phyloP scores from a whole-genome alignment of 2,329 filamentous ascomycete species.

The Talaromyces amestolkiae region DNA sequence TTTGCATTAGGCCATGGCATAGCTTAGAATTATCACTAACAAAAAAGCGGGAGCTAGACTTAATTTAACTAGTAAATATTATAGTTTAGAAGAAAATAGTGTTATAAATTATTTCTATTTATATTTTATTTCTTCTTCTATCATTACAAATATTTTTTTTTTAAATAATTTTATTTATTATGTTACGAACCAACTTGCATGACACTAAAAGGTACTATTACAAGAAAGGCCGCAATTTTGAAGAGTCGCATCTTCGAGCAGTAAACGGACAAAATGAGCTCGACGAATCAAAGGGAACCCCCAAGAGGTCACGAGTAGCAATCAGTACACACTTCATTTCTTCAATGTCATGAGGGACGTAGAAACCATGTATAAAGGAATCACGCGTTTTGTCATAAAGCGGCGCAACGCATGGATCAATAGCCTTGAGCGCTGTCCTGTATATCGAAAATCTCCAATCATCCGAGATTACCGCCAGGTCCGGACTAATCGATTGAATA shows the following conservation, averaged over 20 bases:
- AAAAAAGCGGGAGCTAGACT: no score
- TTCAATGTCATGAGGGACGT: conserved; percentile 2
- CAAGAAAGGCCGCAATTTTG: not conserved
- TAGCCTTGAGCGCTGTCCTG: not conserved
- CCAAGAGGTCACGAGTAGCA: conserved; percentile 9
- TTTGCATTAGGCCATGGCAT: no score
- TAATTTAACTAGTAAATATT: no score
- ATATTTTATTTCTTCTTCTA: no score
- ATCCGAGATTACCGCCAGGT: not conserved
- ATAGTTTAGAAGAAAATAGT: no score
- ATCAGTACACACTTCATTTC: conserved; percentile 19
- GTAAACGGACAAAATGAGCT: conserved; percentile 10
- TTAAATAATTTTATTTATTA: no score
- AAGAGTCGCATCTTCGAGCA: not conserved
- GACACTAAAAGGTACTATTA: no score
- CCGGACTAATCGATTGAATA: not conserved
- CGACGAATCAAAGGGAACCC: not conserved
- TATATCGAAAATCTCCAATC: not conserved
- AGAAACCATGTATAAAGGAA: not conserved
- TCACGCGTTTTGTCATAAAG: not conserved
- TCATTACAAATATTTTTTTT: no score
- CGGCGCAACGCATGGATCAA: not conserved
- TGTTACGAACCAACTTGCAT: no score
- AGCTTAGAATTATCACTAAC: no score
- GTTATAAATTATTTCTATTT: no score